Base-by-base conservation (phyloP, 176 grass and related monocot genomes). In the Typha latifolia region DNA sequence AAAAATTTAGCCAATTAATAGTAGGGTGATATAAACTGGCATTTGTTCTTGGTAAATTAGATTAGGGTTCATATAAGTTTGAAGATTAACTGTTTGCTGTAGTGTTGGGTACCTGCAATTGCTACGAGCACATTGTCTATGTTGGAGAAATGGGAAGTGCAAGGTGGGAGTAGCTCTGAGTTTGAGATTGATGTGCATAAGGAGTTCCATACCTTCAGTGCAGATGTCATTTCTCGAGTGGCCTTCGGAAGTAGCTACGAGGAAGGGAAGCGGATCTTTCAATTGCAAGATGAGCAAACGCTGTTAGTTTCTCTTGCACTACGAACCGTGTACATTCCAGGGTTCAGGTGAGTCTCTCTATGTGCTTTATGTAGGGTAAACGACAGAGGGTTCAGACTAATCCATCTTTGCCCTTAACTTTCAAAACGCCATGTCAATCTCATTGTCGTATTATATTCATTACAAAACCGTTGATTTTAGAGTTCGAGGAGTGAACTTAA, bases 231-330 rank as follows among this genome's bases (percentile, higher is more conserved):
- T 74, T 96, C 84, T 61, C 32, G 66, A 66, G 87, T 90, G 56
- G 84, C 84, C 63, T 96, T 96, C 76, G 91, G 91, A 82, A 87
- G 91, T 69, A 85, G 84, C 82, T 90, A 87, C 2, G 70, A 85
- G 70, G 91, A 90, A 69, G 91, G 87, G 64, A 87, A 85, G 24
- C 67, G 63, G 4, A 70, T 87, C 52, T 90, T 96, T 66, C 37
- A 85, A 69, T 76, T 96, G 76, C 91, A 90, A 48, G 70, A 90
- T 15, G 72, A 96, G 34, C 91, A 90, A 65, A 68, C 59, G 49
- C 47, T 18, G 48, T 84, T 96, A 66, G 81, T 71, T 59, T 29
- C 75, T 67, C 78, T 90, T 70, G 91, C 91, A 85, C 8, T 87
- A 27, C 74, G 87, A 63, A 90, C 68, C 69, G 49, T 96, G 3